Base-by-base conservation (phyloP, 305 asterid genomes). In the Solanum hybrid region DNA sequence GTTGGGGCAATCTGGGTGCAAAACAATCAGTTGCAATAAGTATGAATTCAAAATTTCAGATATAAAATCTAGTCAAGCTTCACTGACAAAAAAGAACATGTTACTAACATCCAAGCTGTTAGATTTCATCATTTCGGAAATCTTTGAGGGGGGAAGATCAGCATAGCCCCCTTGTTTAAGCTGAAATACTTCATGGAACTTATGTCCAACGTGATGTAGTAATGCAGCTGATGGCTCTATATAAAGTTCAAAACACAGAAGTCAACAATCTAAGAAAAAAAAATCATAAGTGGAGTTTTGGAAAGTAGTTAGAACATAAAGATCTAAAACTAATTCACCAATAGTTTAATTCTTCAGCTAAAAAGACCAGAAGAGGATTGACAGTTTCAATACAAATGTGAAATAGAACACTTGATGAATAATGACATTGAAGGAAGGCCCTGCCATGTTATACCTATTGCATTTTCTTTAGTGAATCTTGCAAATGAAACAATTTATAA, bases 71-170 rank as follows among this genome's bases (percentile, higher is more conserved):
- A 51, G 27, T 56, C n/a, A 22, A 79, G 87, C 38, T 84, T 20
- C 24, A 69, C 31, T 64, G 36, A 35, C 35, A 26, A 86, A 89
- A 90, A 91, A 40, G 84, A 76, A 84, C 64, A 84, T 78, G 87
- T 3, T 79, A 91, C 95, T 91, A 90, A 96, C 99, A 92, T 98
- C 99, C 92, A 98, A 93, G 95, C 98, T 94, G 90, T 95, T 96
- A 10, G 99, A 93, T 92, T 95, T 96, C 98, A 96, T 95, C 98
- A 98, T 95, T 91, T 96, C 99, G 11, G 99, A 91, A 89, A 98
- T 93, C 89, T 92, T 98, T 79, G 98, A 89, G 66, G 96, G 92
- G 3, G 99, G 95, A 87, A 96, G 94, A 92, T 98, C 99, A 7
- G 95, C 91, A 88, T 94, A 94, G 32, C 96, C 91, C 79, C 97